phyloP scores from a whole-genome alignment of 352 stramenopile species.

The Saprolegnia parasitica region DNA sequence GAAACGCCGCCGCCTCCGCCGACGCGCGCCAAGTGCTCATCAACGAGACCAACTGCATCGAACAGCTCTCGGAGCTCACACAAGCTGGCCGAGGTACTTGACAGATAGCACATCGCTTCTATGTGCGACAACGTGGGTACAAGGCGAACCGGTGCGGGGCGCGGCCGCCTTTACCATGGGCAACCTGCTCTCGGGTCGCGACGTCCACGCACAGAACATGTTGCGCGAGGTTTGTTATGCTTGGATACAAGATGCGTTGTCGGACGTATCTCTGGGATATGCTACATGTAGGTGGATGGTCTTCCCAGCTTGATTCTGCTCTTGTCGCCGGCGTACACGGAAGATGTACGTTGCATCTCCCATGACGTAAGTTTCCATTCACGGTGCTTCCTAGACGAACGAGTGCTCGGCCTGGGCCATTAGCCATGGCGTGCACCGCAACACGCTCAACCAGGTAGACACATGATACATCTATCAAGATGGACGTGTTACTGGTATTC shows the following conservation, averaged over 20 bases:
- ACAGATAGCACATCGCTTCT: not conserved
- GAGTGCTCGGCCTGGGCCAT: constrained; percentile 24
- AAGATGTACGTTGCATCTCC: not conserved
- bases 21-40: not conserved
- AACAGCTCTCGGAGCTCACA: constrained; percentile 13
- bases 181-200: constrained; percentile 22
- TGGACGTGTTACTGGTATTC: not conserved
- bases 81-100: constrained; percentile 20
- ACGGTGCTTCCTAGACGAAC: not conserved
- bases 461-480: not conserved
- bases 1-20: constrained; percentile 10
- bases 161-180: constrained; percentile 23
- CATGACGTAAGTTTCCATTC: not conserved
- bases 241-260: too few species aligned
- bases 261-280: too few species aligned
- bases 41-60: constrained; percentile 26
- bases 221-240: constrained; percentile 16
- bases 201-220: constrained; percentile 20
- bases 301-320: constrained; percentile 8
- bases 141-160: constrained; percentile 20
- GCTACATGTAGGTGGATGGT: constrained; percentile 15
- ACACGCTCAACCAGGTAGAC: constrained; percentile 16
- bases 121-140: not conserved
- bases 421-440: constrained; percentile 21
- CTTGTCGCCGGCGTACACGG: constrained; percentile 8